Base-by-base conservation (phyloP, 208 protist species). In the Wallacemonas sp. region DNA sequence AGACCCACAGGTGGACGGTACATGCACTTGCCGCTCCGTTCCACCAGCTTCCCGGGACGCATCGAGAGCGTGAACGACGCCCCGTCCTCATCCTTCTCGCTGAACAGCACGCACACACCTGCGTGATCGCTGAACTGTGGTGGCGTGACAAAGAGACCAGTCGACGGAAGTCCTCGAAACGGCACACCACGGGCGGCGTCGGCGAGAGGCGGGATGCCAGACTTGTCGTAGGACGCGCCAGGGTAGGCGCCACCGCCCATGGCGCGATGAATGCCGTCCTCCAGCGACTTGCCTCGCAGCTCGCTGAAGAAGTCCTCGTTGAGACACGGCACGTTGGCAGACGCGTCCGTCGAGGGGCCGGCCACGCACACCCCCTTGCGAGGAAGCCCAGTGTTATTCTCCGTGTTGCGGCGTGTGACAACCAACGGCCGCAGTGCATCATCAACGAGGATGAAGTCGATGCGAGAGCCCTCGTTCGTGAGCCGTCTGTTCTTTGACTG, bases 101-200 rank as follows among this genome's bases (percentile, higher is more conserved):
- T 29, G 34, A 92, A 77, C 26, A 74, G 67, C 39, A 90, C 61
- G 49, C 80, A 80, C 0, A 97, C 87, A 5, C 87, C 90, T 56
- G 90, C 85, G 74, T 97, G 93, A 67, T 97, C 93, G 68, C 90
- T 96, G 62, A 93, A 85, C 68, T 97, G 87, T 12, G 93, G 93
- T 3, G 90, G 87, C 0, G 93, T 95, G 44, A 96, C 78, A 56
- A 95, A 88, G 3, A 97, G 61, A 0, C 93, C 93, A 0, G 90
- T 94, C 11, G 85, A 83, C 17, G 85, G 88, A 12, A 90, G 76
- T 0, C 82, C 88, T 26, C 68, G 76, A 55, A 86, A 92, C 30
- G 66, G 73, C 29, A 81, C 57, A 32, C 74, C 77, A 4, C 71
- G 65, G 16, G 78, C 83, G 2, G 30, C 23, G 29, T 72, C 68